Evolutionary conservation across 345 rosid genomes (phyloP).

Genomic region (Eucalyptus curtisii): DNA sequence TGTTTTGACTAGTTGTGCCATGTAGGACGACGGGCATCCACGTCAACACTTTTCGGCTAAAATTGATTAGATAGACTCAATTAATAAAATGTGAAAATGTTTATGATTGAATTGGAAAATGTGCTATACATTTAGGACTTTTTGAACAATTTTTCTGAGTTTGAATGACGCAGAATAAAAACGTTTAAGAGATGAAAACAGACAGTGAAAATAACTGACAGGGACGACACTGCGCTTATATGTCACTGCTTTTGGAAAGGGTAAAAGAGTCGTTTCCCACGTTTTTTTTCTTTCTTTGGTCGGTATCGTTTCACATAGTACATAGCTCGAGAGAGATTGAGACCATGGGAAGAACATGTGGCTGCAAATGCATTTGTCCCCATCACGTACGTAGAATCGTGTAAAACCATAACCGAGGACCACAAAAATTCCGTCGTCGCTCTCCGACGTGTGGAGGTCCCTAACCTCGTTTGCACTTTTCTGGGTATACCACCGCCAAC

Average conservation of each 20-base stretch:
- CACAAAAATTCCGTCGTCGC: not conserved
- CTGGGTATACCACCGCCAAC: too few relatives aligned
- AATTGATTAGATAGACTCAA: too few relatives aligned
- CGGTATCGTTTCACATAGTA: too few relatives aligned
- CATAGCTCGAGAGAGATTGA: not conserved
- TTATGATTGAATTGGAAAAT: too few relatives aligned
- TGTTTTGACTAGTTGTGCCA: too few relatives aligned
- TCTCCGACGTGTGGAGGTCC: not conserved
- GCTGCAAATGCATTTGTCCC: not conserved
- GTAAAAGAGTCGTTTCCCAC: not conserved
- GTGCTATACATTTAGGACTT: too few relatives aligned
- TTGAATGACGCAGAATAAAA: not conserved
- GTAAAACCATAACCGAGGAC: not conserved
- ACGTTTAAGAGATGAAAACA: not conserved
- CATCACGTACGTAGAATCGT: not conserved
- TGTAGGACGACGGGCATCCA: too few relatives aligned
- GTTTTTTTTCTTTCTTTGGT: too few relatives aligned
- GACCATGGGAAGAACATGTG: not conserved
- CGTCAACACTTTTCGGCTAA: too few relatives aligned
- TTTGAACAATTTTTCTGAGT: not conserved
- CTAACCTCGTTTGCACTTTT: not conserved
- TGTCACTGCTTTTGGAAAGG: not conserved
- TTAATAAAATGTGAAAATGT: too few relatives aligned
- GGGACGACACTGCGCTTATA: not conserved
- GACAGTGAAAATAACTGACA: too few relatives aligned